Conservation (phyloP, 805 yeast species). For the Lipomyces anomalus region DNA sequence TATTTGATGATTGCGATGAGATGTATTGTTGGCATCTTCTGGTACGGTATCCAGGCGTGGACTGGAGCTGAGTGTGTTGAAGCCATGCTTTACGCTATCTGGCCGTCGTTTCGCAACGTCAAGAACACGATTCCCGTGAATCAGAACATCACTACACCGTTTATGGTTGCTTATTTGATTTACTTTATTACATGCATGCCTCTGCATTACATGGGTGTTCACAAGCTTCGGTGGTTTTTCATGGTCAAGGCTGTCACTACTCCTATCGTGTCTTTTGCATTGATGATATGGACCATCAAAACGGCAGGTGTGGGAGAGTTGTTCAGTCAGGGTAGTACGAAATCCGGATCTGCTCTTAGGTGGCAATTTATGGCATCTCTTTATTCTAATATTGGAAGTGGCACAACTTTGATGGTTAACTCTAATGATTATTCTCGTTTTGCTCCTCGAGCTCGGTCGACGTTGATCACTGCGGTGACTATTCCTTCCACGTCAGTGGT, state of each 20-base stretch:
- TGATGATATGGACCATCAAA: constrained; percentile 74
- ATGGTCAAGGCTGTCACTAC: constrained; percentile 70
- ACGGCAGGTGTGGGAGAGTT: constrained; percentile 66
- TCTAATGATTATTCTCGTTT: constrained; percentile 47
- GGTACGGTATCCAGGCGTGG: constrained; percentile 78
- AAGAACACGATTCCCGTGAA: constrained; percentile 36
- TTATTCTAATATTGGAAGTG: too few relatives aligned
- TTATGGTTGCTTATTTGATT: constrained; percentile 61
- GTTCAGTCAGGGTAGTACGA: constrained; percentile 4
- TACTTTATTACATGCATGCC: constrained; percentile 63
- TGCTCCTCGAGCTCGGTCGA: constrained; percentile 30
- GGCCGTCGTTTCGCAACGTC: constrained; percentile 40
- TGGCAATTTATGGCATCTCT: too few relatives aligned
- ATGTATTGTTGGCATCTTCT: too few relatives aligned
- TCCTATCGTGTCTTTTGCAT: constrained; percentile 77
- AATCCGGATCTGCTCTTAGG: constrained; percentile 45
- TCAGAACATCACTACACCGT: constrained; percentile 36
- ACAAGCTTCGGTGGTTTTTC: constrained; percentile 72
- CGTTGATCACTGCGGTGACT: constrained; percentile 7
- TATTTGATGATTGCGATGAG: constrained; percentile 71
- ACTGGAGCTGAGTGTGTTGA: constrained; percentile 76
- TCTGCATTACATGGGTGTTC: constrained; percentile 73
- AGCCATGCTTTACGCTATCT: too few relatives aligned
- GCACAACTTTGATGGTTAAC: constrained; percentile 41
- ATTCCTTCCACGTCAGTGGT: constrained; percentile 11